phyloP scores from a whole-genome alignment of 768 basidiomycete genomes.

The Suillus weaverae region DNA sequence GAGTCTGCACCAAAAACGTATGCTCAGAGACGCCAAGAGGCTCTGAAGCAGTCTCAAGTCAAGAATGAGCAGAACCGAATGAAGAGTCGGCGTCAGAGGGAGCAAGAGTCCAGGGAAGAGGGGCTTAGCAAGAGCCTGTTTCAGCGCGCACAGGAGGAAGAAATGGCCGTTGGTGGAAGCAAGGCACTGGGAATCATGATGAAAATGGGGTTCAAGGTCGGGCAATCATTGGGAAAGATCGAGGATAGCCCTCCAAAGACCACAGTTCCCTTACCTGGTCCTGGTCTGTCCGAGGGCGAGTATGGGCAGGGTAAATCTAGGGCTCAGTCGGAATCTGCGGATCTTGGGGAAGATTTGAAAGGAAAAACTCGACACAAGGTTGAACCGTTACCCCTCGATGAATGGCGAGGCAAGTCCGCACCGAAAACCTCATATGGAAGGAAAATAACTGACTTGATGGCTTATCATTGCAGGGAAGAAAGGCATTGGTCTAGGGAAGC shows the following conservation, averaged over 20 bases:
- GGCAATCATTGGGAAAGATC: conserved; percentile 67
- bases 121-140: conserved; percentile 81
- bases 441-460: neutral
- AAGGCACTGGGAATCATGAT: conserved; percentile 90
- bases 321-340: conserved; percentile 7
- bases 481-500: conserved; percentile 73
- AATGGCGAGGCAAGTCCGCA: conserved; percentile 72
- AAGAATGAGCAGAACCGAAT: conserved; percentile 68
- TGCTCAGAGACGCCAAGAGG: conserved; percentile 67
- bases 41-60: conserved; percentile 50
- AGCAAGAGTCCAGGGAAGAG: conserved; percentile 74
- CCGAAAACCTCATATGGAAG: neutral
- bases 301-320: neutral
- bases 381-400: conserved; percentile 72
- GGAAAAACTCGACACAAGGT: conserved; percentile 42
- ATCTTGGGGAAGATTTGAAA: conserved; percentile 4
- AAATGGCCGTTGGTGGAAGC: conserved; percentile 45
- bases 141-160: conserved; percentile 68
- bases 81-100: conserved; percentile 64
- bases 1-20: conserved; percentile 60
- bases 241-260: conserved; percentile 16
- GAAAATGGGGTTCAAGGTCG: conserved; percentile 92
- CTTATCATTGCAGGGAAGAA: conserved; percentile 57
- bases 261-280: conserved; percentile 7
- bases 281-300: conserved; percentile 2